Base-by-base conservation (phyloP, 2,329 filamentous ascomycete species). In the Fusarium robinianum region DNA sequence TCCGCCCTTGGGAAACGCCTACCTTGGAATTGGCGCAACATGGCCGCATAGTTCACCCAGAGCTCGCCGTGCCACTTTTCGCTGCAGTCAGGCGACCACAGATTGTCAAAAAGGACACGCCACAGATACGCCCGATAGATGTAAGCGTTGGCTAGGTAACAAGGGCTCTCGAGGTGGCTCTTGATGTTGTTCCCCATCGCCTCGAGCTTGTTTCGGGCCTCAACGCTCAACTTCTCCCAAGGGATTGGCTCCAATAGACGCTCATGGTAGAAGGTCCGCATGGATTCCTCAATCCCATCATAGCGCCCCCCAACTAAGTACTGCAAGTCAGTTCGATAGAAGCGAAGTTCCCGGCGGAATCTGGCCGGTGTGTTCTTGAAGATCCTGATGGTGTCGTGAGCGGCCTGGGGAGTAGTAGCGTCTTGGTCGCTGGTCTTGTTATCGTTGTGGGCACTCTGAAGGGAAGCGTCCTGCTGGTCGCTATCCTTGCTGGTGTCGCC, bases 51-150 rank as follows among this genome's bases (percentile, higher is more conserved):
- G 22, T 9, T 25, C 21, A 5, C 17, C 33, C 33, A 36, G 22
- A 15, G n/a, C 33, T 36, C 21, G 22, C 33, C 33, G n/a, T 11
- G 18, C 33, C 33, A 36, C 22, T 36, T 36, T 26, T 26, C 33
- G 22, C 21, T 17, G 14, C 33, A 36, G 33, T 36, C 33, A 17
- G 22, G 21, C 4, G 33, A 36, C 12, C 24, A 26, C 9, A 36
- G 12, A 15, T 36, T 17, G 21, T 36, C 14, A 8, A 36, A 9
- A 11, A 36, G 33, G 33, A 36, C 18, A 26, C 18, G 5, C 33
- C 33, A 36, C n/a, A 22, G 24, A 7, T 24, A 26, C 8, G 33
- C 24, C 18, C n/a, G 3, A n/a, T 11, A 24, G 32, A 35, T n/a
- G n/a, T n/a, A n/a, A n/a, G n/a, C n/a, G n/a, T n/a, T n/a, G n/a